Conservation (phyloP, 1,284 basidiomycete genomes). For the Ustilago cynodontis region DNA sequence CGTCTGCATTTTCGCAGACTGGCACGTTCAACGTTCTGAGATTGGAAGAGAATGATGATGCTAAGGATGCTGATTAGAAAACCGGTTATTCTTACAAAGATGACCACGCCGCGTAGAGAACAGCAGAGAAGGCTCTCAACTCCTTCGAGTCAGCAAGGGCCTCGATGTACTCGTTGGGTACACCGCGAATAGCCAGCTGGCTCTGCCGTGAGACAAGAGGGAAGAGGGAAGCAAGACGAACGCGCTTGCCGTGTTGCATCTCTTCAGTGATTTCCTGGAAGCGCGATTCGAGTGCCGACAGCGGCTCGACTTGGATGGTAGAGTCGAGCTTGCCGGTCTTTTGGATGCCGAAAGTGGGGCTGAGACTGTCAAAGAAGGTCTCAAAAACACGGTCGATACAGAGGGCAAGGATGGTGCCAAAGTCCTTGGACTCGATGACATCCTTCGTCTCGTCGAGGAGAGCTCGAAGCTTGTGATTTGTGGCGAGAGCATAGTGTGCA, state of each 20-base stretch:
- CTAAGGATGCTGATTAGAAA: conserved; percentile 1
- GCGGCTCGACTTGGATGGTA: conserved; percentile 31
- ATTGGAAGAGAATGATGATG: background rate
- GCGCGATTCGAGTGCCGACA: conserved; percentile 72
- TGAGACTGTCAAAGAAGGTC: conserved; percentile 74
- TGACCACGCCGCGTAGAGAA: conserved; percentile 73
- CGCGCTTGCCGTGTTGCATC: conserved; percentile 72
- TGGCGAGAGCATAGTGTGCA: conserved; percentile 17
- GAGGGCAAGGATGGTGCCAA: conserved; percentile 77
- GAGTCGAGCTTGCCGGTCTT: conserved; percentile 27
- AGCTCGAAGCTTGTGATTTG: conserved; percentile 75
- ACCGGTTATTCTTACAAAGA: conserved; percentile 29
- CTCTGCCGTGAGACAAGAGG: conserved; percentile 84
- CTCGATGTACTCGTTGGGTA: conserved; percentile 86
- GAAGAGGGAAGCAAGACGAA: conserved; percentile 80
- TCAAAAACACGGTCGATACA: conserved; percentile 79
- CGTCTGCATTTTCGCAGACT: background rate
- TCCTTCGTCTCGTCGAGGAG: conserved; percentile 80
- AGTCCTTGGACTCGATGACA: conserved; percentile 78
- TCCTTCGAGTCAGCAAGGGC: conserved; percentile 70
- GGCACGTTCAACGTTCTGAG: background rate
- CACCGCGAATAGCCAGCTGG: conserved; percentile 77
- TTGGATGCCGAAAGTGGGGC: conserved; percentile 66
- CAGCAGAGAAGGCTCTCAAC: conserved; percentile 73
- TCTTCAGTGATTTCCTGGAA: conserved; percentile 54